Evolutionary conservation across 2,329 filamentous ascomycete species (phyloP).

Genomic region (Aurifilum marmelostoma): DNA sequence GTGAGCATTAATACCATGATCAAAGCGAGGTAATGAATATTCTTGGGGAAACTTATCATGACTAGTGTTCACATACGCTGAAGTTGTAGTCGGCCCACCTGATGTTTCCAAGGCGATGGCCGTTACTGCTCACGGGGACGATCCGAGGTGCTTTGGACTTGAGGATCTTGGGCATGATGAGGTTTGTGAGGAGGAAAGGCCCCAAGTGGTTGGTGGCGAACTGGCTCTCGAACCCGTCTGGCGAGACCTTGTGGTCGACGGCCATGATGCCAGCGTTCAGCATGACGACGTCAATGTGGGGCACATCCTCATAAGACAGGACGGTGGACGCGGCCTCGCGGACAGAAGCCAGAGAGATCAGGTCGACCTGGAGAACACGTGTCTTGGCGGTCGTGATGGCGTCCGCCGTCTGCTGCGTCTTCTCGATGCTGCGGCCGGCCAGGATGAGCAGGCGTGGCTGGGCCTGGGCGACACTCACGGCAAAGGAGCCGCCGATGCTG

Average conservation of each 20-base stretch:
- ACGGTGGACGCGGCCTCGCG: background rate
- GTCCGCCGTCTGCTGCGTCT: conserved; percentile 3
- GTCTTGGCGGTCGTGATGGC: conserved; percentile 2
- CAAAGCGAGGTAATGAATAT: background rate
- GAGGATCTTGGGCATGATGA: conserved; percentile 10
- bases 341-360: conserved; percentile 9
- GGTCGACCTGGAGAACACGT: conserved; percentile 2
- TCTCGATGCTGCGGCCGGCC: background rate
- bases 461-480: background rate
- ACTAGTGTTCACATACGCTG: background rate
- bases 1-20: no score
- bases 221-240: conserved; percentile 9
- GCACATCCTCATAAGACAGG: background rate
- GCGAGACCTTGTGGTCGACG: background rate
- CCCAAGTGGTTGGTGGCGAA: conserved; percentile 10
- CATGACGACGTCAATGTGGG: conserved; percentile 7
- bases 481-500: conserved; percentile 6
- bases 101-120: conserved; percentile 13
- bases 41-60: no score
- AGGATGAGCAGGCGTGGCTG: conserved; percentile 10
- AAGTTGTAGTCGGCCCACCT: conserved; percentile 23
- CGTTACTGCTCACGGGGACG: conserved; percentile 8
- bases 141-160: background rate
- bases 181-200: background rate
- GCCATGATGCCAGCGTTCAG: conserved; percentile 8